phyloP scores from a whole-genome alignment of 495 filamentous ascomycete species.

The Darksidea phi region DNA sequence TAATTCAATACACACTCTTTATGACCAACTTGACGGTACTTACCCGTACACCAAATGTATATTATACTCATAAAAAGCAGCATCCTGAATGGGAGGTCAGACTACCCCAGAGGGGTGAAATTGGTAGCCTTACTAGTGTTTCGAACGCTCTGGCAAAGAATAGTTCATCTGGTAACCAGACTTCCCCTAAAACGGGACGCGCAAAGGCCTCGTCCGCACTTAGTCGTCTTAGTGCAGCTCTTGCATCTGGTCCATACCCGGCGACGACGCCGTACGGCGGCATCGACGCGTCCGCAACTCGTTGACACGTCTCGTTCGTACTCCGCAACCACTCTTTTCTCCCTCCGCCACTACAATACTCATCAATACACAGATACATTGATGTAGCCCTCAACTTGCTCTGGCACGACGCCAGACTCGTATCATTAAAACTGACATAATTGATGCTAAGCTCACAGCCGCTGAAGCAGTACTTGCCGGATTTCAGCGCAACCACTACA shows the following conservation, averaged over 20 bases:
- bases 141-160: slow-evolving; percentile 11
- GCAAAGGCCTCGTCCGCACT: slow-evolving; percentile 6
- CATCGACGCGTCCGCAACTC: neutral
- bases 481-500: neutral
- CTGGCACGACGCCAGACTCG: slow-evolving; percentile 4
- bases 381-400: slow-evolving; percentile 11
- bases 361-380: slow-evolving; percentile 14
- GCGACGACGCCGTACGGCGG: slow-evolving; percentile 16
- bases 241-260: slow-evolving; percentile 8
- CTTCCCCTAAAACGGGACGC: neutral
- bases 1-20: neutral
- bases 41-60: slow-evolving; percentile 22
- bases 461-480: slow-evolving; percentile 15
- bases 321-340: slow-evolving; percentile 6
- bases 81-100: slow-evolving; percentile 7
- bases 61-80: slow-evolving; percentile 4
- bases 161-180: slow-evolving; percentile 6
- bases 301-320: slow-evolving; percentile 7
- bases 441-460: slow-evolving; percentile 18
- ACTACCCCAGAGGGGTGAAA: neutral
- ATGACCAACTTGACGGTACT: neutral
- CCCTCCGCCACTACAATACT: slow-evolving; percentile 8
- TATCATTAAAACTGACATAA: slow-evolving; percentile 21
- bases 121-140: slow-evolving; percentile 8
- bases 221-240: neutral